A percentile compares a stretch with the other conserved stretches of the same genome.
These are phyloP conservation scores for Cercospora zeae-maydis DNA, from an alignment of 2,329 filamentous ascomycete genomes.

Conservation along the genomic window DNA sequence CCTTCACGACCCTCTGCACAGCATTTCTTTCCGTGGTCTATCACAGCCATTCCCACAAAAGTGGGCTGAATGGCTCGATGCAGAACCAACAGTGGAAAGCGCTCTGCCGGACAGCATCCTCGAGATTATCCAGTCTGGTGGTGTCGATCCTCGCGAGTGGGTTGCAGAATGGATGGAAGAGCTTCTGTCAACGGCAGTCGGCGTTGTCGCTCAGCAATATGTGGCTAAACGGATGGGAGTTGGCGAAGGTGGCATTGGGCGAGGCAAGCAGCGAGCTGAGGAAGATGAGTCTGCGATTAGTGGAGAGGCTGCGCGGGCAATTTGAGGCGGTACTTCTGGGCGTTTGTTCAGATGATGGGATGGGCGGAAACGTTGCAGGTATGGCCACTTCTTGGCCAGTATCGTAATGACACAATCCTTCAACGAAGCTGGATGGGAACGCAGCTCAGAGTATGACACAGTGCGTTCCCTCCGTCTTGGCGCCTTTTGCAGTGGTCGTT, in stretches of 20 bases:
- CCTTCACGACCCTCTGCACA: slow-evolving; percentile 83
- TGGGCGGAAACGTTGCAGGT: neutral
- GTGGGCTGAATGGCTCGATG: slow-evolving; percentile 91
- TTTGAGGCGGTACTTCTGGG: slow-evolving; percentile 20
- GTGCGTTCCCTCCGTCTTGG: slow-evolving; percentile 27
- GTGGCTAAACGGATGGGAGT: slow-evolving; percentile 95
- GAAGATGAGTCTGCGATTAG: slow-evolving; percentile 50
- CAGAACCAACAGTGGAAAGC: slow-evolving; percentile 51
- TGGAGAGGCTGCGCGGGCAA: slow-evolving; percentile 59
- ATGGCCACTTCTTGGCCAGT: neutral
- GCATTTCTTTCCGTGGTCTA: slow-evolving; percentile 78
- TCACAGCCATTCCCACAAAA: slow-evolving; percentile 78
- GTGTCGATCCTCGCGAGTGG: slow-evolving; percentile 93
- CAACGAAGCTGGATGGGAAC: neutral
- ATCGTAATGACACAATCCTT: neutral
- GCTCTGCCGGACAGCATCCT: slow-evolving; percentile 75
- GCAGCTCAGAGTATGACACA: slow-evolving; percentile 26
- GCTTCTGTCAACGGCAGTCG: slow-evolving; percentile 69
- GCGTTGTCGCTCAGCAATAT: slow-evolving; percentile 88
- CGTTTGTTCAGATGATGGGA: neutral
- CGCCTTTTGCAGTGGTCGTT: slow-evolving; percentile 55
- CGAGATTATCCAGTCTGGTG: slow-evolving; percentile 70
- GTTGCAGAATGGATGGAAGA: slow-evolving; percentile 97
- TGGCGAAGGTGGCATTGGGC: slow-evolving; percentile 68
- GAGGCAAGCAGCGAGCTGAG: slow-evolving; percentile 55